Evolutionary conservation across 805 yeast genomes (phyloP), one percentile per base, ranked within the genome.

Genomic region (Komagataella pastoris): DNA sequence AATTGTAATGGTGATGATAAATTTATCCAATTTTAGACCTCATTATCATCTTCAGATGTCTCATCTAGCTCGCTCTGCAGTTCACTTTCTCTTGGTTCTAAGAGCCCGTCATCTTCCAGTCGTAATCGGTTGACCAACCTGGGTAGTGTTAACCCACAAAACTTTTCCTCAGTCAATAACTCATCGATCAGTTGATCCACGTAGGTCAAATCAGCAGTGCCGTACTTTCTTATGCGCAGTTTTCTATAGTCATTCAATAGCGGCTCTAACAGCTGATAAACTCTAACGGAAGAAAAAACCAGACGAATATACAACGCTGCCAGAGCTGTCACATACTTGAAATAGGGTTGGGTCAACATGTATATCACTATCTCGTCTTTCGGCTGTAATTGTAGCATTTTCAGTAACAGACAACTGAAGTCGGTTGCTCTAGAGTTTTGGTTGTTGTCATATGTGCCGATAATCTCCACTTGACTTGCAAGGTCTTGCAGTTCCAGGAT

Each of bases 321-420:
- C 52, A 91, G 61, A 1, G 86, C 83, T 1, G 85, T 79, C 49
- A 88, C 65, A 60, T 88, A 89, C 64, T 88, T 87, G 74, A 90
- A 90, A 52, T 83, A 80, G 49, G 71, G 67, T 58, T 90, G 93
- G 2, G 63, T 63, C 10, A 84, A 65, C 55, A 77, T 74, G 51
- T 80, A 74, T 17, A 68, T 60, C 2, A 86, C 60, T 3, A 87
- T 77, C 3, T 79, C 85, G 8, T 61, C 59, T 1, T 73, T 58
- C 0, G 97, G 97, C 55, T 79, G 79, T 17, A 93, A 65, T 63
- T 91, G 95, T 3, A 90, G 70, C 53, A 91, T 62, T 56, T 91
- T 80, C 59, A 88, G 78, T 40, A 88, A 64, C 47, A 95, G 72
- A 60, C 95, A 82, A n/a, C 87, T 61, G 58, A 88, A 88, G 12